phyloP scores from a whole-genome alignment of 768 basidiomycete species.

The Cystofilobasidium bisporidii region DNA sequence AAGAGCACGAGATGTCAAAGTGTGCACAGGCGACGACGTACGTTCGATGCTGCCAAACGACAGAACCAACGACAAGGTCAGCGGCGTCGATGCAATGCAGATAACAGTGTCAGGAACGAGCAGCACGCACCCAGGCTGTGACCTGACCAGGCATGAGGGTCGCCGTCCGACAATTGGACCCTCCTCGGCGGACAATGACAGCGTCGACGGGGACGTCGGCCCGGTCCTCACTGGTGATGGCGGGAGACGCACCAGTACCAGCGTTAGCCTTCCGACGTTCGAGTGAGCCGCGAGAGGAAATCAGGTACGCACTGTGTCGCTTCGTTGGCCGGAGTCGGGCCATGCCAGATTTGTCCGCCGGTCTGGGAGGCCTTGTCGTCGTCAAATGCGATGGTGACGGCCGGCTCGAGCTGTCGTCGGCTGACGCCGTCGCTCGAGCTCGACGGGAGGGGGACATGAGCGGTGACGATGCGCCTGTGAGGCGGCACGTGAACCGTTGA shows the following conservation, averaged over 20 bases:
- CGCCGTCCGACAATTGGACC: slow-evolving; percentile 19
- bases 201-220: not conserved
- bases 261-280: too few relatives aligned
- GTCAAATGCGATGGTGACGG: slow-evolving; percentile 13
- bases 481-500: too few relatives aligned
- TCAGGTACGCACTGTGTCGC: not conserved
- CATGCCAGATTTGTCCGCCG: slow-evolving; percentile 16
- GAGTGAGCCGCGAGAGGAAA: not conserved
- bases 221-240: slow-evolving; percentile 6
- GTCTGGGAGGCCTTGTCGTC: slow-evolving; percentile 4
- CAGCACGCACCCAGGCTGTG: slow-evolving; percentile 16
- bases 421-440: not conserved
- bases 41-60: not conserved
- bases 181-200: not conserved
- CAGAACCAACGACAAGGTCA: not conserved
- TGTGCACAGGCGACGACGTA: not conserved
- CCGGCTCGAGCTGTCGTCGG: slow-evolving; percentile 7
- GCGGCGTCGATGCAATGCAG: not conserved
- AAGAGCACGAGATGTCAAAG: too few relatives aligned
- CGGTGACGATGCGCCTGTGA: slow-evolving; percentile 14
- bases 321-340: slow-evolving; percentile 4
- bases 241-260: not conserved
- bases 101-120: not conserved
- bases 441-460: slow-evolving; percentile 1
- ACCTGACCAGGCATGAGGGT: slow-evolving; percentile 25